Conservation (phyloP, 331 rosid species). For the Malus hybrid region DNA sequence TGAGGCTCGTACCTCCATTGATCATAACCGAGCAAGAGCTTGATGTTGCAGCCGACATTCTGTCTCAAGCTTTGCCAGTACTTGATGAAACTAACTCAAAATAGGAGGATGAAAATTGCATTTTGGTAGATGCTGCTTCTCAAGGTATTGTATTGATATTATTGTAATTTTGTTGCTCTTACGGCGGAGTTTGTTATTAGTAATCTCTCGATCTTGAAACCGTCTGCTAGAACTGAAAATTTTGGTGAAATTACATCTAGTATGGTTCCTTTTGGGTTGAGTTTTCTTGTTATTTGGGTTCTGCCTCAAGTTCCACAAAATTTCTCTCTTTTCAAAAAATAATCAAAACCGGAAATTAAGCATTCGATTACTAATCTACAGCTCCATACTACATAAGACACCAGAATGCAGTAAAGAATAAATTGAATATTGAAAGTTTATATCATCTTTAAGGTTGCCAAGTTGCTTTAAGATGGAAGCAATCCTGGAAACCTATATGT, state of each 20-base stretch:
- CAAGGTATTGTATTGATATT: neutral
- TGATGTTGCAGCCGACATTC: slow-evolving; percentile 43
- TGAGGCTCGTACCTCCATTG: slow-evolving; percentile 85
- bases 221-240: neutral
- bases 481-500: neutral
- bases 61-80: slow-evolving; percentile 31
- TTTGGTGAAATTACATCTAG: neutral
- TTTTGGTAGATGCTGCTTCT: neutral
- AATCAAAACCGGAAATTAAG: neutral
- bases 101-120: slow-evolving; percentile 14
- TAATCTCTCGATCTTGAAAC: neutral
- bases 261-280: neutral
- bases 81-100: slow-evolving; percentile 31
- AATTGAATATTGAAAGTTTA: neutral
- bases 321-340: neutral
- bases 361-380: neutral
- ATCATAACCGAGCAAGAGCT: slow-evolving; percentile 64
- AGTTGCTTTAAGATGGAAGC: neutral
- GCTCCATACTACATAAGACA: neutral
- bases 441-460: neutral
- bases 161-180: neutral
- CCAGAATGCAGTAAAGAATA: neutral
- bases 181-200: neutral
- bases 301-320: no score
- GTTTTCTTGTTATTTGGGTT: neutral